Conservation (phyloP, 2,329 filamentous ascomycete species). For the Cladophialophora yegresii region DNA sequence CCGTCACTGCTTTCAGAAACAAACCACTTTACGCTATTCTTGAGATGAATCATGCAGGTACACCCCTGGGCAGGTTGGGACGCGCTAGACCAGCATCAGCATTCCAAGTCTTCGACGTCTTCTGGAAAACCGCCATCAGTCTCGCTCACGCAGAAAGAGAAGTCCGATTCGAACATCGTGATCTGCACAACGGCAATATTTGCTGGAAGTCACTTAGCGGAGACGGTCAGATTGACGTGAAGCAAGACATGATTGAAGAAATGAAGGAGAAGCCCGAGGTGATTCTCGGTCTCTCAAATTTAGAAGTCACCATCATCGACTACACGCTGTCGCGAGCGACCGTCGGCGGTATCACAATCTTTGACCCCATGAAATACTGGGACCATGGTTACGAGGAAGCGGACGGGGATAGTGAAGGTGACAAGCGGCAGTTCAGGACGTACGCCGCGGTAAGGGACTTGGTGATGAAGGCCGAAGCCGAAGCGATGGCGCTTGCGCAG, state of each 20-base stretch:
- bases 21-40: slow-evolving; percentile 64
- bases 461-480: slow-evolving; percentile 23
- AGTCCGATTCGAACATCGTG: slow-evolving; percentile 65
- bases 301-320: slow-evolving; percentile 67
- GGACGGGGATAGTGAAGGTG: slow-evolving; percentile 21
- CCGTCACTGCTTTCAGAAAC: slow-evolving; percentile 40
- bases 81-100: slow-evolving; percentile 46
- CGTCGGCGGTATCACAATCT: slow-evolving; percentile 40
- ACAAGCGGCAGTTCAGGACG: slow-evolving; percentile 23
- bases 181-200: slow-evolving; percentile 68
- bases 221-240: slow-evolving; percentile 41
- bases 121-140: slow-evolving; percentile 66
- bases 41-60: slow-evolving; percentile 67
- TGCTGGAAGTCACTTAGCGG: slow-evolving; percentile 54
- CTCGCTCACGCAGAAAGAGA: slow-evolving; percentile 63
- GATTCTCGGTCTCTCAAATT: slow-evolving; percentile 53
- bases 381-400: slow-evolving; percentile 14
- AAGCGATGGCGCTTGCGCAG: slow-evolving; percentile 35
- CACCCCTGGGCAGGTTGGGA: slow-evolving; percentile 51
- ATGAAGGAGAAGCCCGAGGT: slow-evolving; percentile 41
- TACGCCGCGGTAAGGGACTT: slow-evolving; percentile 26
- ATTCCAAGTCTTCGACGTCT: slow-evolving; percentile 62
- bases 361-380: slow-evolving; percentile 26
- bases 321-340: slow-evolving; percentile 67
- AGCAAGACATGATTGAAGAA: slow-evolving; percentile 39